phyloP scores from a whole-genome alignment of 2,329 filamentous ascomycete species.

The Sodiomyces alkalinus region DNA sequence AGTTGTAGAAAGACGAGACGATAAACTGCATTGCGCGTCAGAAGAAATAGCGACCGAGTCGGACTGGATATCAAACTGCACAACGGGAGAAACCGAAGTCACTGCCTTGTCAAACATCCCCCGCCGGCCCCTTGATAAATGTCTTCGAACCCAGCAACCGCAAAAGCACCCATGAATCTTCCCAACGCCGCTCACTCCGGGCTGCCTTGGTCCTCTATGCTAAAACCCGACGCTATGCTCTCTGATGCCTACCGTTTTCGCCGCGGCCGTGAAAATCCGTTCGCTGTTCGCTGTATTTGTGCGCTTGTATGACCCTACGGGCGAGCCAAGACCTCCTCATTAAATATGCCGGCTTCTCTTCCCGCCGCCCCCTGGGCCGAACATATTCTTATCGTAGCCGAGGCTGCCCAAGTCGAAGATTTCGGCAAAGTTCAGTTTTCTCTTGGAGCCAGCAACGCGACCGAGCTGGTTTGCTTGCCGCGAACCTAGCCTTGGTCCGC shows the following conservation, averaged over 20 bases:
- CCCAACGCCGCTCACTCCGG: constrained; percentile 2
- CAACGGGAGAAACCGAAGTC: no score
- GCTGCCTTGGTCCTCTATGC: constrained; percentile 1
- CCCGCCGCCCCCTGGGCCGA: constrained; percentile 21
- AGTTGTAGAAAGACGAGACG: no score
- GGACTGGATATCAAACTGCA: no score
- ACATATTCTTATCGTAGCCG: constrained; percentile 45
- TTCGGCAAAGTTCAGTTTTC: constrained; percentile 58
- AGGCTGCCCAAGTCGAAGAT: constrained; percentile 58
- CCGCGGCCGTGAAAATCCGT: not conserved
- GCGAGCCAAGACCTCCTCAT: constrained; percentile 4
- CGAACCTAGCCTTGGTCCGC: constrained; percentile 9
- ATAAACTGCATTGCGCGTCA: no score
- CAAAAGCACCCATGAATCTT: constrained; percentile 2
- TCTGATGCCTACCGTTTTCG: no score
- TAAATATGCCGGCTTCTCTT: constrained; percentile 36
- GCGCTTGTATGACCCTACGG: not conserved
- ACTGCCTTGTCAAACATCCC: no score
- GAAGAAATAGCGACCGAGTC: no score
- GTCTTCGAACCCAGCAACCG: constrained; percentile 2
- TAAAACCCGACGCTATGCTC: constrained; percentile 3
- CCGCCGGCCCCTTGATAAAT: no score
- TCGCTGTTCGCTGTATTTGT: not conserved
- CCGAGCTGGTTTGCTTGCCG: constrained; percentile 30
- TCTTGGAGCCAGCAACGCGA: constrained; percentile 54